These are phyloP conservation scores for Diplodia intermedia DNA, from an alignment of 2,329 filamentous ascomycete genomes.

Conservation along the genomic window DNA sequence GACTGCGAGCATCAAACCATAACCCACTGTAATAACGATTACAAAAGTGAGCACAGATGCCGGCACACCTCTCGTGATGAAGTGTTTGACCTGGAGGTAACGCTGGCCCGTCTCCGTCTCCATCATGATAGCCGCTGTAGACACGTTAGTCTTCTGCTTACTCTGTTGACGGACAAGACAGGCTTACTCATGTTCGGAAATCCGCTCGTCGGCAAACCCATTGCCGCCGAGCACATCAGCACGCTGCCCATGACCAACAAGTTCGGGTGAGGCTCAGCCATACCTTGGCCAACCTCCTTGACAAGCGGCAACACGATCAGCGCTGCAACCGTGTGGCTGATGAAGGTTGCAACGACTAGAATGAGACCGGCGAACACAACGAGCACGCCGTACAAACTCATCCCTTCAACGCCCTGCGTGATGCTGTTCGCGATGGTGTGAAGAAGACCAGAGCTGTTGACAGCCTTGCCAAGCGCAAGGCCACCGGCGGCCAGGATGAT, in stretches of 20 bases:
- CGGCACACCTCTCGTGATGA: conserved; percentile 91
- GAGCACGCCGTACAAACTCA: conserved; percentile 81
- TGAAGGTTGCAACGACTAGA: conserved; percentile 93
- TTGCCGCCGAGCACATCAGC: conserved; percentile 96
- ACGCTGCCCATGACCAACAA: conserved; percentile 93
- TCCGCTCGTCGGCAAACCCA: conserved; percentile 93
- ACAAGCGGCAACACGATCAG: conserved; percentile 94
- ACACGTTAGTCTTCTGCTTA: conserved; percentile 4
- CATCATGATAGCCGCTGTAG: conserved; percentile 91
- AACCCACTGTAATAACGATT: conserved; percentile 88
- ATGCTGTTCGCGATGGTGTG: conserved; percentile 85
- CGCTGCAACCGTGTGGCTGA: conserved; percentile 95
- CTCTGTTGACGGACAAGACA: not conserved
- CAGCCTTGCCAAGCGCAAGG: conserved; percentile 88
- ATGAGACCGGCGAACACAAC: conserved; percentile 86
- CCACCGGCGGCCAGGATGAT: conserved; percentile 97
- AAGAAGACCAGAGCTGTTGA: conserved; percentile 89
- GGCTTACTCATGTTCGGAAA: conserved; percentile 99
- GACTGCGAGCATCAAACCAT: conserved; percentile 82
- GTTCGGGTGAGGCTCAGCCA: conserved; percentile 92
- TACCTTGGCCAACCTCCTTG: conserved; percentile 79
- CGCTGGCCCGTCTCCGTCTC: conserved; percentile 87
- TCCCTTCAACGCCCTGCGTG: conserved; percentile 72
- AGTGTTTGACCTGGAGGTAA: conserved; percentile 91
- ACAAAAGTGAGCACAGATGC: conserved; percentile 80